phyloP scores from a whole-genome alignment of 2,329 filamentous ascomycete genomes.

The Colletotrichum aenigma region DNA sequence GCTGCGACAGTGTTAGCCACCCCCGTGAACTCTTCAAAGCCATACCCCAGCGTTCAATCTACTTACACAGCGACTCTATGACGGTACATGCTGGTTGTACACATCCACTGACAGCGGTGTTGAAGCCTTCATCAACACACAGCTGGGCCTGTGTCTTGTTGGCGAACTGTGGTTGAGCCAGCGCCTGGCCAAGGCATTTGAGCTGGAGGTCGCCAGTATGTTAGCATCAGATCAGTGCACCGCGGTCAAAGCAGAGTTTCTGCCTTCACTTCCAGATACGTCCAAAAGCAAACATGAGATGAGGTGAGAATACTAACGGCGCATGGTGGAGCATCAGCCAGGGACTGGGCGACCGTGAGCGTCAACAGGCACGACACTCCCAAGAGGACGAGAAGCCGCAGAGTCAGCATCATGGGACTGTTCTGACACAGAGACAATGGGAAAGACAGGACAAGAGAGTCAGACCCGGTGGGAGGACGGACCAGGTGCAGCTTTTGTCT shows the following conservation, averaged over 20 bases:
- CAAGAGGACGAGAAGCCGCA: background rate
- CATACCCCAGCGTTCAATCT: fast-evolving
- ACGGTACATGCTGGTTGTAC: background rate
- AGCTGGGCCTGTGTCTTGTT: background rate
- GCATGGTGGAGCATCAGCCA: background rate
- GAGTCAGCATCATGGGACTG: background rate
- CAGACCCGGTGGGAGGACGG: background rate
- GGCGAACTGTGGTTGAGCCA: background rate
- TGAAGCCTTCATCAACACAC: slow-evolving; percentile 2
- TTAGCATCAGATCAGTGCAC: background rate
- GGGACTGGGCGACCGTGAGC: background rate
- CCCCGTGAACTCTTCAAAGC: background rate
- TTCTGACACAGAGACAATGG: background rate
- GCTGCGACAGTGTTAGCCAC: background rate
- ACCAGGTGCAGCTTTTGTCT: background rate
- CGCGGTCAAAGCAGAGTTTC: background rate
- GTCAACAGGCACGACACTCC: background rate
- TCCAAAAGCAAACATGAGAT: background rate
- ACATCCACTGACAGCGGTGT: background rate
- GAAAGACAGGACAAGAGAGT: background rate
- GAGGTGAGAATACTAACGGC: background rate
- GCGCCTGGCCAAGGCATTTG: background rate
- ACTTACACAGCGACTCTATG: background rate
- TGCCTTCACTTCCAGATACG: background rate
- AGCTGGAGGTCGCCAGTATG: background rate